Evolutionary conservation across 1,284 basidiomycete species (phyloP), one percentile per base, ranked within the genome.

Genomic region (Puccinia polysora): DNA sequence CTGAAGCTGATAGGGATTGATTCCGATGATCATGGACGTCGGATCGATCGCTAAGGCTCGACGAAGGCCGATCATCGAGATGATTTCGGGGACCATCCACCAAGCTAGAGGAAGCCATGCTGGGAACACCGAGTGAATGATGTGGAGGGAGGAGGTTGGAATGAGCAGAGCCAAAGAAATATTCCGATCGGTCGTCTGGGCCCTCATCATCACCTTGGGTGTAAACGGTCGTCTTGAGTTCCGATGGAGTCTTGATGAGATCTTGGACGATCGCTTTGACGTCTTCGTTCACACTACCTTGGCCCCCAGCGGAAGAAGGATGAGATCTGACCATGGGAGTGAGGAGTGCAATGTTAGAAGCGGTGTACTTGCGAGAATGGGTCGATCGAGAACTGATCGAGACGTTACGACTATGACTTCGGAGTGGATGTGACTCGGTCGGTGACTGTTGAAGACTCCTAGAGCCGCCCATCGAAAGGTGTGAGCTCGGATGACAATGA

Each of bases 271-370:
- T 63, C 0, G 60, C 60, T 28, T 50, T 43, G 14, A 63, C 40
- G 45, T 63, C 45, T 3, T 40, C 60, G 32, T 63, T 63, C n/a
- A 63, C 60, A 2, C n/a, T 49, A 7, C 10, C 25, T 2, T 30
- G 30, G 3, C 43, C 40, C 2, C 45, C 28, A 34, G 30, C n/a
- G n/a, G n/a, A 6, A 50, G 6, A 32, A 12, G 32, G 20, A 20
- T 63, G 60, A 15, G 25, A 20, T 32, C 45, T 40, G 5, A 34
- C 45, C 60, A 63, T 63, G 5, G 60, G 60, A 7, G 45, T 63
- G 25, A 63, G 30, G 4, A 63, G 60, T n/a, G 60, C 45, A 8
- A 63, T 45, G n/a, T 63, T 49, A 4, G 60, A 63, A 45, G 60
- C 32, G 40, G 60, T 63, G 60, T 49, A 63, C 36, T 50, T 63